Evolutionary conservation across 257 asterid genomes (phyloP).

Genomic region (Solanum verrucosum): DNA sequence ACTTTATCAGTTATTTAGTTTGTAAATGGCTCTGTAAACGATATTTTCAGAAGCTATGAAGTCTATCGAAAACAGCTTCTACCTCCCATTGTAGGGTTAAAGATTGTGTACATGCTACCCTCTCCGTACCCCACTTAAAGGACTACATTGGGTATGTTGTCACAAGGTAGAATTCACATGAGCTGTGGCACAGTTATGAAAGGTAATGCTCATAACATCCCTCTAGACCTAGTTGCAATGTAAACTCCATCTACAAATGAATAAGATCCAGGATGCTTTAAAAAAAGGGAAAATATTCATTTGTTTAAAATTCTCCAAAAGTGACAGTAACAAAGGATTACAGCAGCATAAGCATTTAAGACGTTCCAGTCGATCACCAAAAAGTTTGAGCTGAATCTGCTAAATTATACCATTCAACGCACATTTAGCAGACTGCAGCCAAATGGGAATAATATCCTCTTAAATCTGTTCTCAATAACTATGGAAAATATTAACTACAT

Average conservation of each 20-base stretch:
- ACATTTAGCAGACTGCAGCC: not conserved
- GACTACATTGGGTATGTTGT: not conserved
- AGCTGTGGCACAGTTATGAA: not conserved
- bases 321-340: not conserved
- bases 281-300: not conserved
- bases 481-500: not conserved
- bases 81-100: not conserved
- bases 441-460: not conserved
- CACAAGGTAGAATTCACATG: not conserved
- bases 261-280: too few relatives aligned
- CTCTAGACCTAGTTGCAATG: not conserved
- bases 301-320: not conserved
- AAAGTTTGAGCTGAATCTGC: not conserved
- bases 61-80: not conserved
- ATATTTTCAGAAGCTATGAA: not conserved
- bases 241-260: not conserved
- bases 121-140: not conserved
- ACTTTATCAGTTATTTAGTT: not conserved
- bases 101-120: not conserved
- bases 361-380: not conserved
- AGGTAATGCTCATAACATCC: not conserved
- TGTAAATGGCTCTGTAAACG: not conserved
- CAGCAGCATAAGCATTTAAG: not conserved
- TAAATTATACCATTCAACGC: not conserved
- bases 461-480: not conserved